These are phyloP conservation scores for Pleurotus djamor DNA, from an alignment of 768 basidiomycete genomes.

Conservation along the genomic window DNA sequence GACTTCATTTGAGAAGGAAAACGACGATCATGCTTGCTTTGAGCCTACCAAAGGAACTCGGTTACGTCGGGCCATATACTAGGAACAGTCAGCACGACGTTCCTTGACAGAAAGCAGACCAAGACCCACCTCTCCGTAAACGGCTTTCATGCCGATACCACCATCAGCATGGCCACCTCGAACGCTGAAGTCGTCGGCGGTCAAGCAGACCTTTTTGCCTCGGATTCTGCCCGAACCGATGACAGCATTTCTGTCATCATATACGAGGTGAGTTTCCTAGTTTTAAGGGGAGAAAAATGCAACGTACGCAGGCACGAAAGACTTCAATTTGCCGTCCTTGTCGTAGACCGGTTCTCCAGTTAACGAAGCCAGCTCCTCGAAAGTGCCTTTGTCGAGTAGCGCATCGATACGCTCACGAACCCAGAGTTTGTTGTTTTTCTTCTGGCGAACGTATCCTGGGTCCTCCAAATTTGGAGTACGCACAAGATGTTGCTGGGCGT, in stretches of 20 bases:
- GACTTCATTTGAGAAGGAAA: not conserved
- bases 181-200: slow-evolving; percentile 40
- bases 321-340: slow-evolving; percentile 22
- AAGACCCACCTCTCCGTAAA: slow-evolving; percentile 33
- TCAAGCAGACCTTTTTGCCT: slow-evolving; percentile 33
- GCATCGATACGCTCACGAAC: slow-evolving; percentile 33
- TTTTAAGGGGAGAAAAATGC: not conserved
- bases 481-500: slow-evolving; percentile 27
- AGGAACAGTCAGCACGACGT: not conserved
- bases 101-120: not conserved
- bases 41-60: slow-evolving; percentile 31
- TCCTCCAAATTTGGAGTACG: slow-evolving; percentile 29
- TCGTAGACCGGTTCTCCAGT: slow-evolving; percentile 30
- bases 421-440: slow-evolving; percentile 35
- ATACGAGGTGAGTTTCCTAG: not conserved
- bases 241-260: slow-evolving; percentile 27
- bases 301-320: slow-evolving; percentile 34
- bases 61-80: slow-evolving; percentile 30
- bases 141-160: slow-evolving; percentile 34
- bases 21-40: not conserved
- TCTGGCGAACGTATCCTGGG: slow-evolving; percentile 37
- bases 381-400: slow-evolving; percentile 29
- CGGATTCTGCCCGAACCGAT: slow-evolving; percentile 33
- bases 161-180: slow-evolving; percentile 42
- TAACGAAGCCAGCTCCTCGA: slow-evolving; percentile 33